Evolutionary conservation across 176 grass and related monocot genomes (phyloP), one percentile per base, ranked within the genome.

Genomic region (Paspalum vaginatum): DNA sequence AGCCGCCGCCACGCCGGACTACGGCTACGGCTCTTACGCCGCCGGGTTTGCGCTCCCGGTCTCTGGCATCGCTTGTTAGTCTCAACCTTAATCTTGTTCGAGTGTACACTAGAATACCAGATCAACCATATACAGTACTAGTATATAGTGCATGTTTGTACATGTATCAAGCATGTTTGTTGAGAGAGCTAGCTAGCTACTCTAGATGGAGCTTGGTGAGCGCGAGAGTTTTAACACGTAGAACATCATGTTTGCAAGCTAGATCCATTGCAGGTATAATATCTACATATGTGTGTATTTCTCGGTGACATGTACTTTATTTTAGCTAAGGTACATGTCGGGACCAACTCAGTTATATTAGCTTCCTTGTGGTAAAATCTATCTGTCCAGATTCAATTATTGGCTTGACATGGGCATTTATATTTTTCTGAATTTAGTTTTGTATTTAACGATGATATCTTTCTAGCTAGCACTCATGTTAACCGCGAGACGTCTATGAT

Each of bases 1-100:
- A 26, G 69, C 75, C 48, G 11, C 75, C 18, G 64, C 79, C 75
- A 92, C 90, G 39, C 86, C 90, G 17, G 90, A 92, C 13, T 86
- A 83, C 57, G 32, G 32, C 32, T 32, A 32, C 32, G 32, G 32
- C 32, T 32, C 32, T 32, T 71, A 74, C 37, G 53, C 47, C 69
- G 26, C 25, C 26, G 18, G 41, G 58, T 78, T 73, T 1, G 73
- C 78, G 43, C 65, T 27, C 1, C 78, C 73, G 18, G 88, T 77
- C 1, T 45, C 88, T 59, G 73, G 83, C 83, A 46, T 89, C 64
- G 88, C 88, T 66, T 32, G 32, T 32, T 32, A 32, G 45, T 24
- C 8, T 25, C 18, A 38, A 40, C 27, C 42, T 40, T 85, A 78
- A 40, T 78, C 69, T 62, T 49, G 14, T 66, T 68, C 55, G 47